These are phyloP conservation scores for Nemania serpens DNA, from an alignment of 2,329 filamentous ascomycete genomes.

Conservation along the genomic window DNA sequence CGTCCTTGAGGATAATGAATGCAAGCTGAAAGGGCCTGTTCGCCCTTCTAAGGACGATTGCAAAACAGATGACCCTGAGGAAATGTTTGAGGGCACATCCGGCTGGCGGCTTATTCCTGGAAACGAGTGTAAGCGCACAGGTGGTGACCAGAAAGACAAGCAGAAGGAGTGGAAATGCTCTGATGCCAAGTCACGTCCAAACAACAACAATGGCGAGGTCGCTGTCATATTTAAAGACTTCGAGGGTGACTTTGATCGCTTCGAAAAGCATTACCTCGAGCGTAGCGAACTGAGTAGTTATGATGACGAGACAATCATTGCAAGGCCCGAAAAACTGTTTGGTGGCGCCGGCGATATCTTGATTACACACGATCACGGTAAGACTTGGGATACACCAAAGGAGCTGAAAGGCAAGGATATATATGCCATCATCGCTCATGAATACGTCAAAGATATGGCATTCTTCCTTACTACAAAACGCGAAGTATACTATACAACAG, in stretches of 20 bases:
- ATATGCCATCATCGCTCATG: slow-evolving; percentile 73
- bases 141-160: slow-evolving; percentile 69
- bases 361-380: slow-evolving; percentile 84
- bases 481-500: slow-evolving; percentile 78
- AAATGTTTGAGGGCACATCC: slow-evolving; percentile 81
- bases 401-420: slow-evolving; percentile 74
- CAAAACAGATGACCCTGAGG: slow-evolving; percentile 64
- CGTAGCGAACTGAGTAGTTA: slow-evolving; percentile 66
- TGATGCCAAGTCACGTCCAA: slow-evolving; percentile 57
- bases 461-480: slow-evolving; percentile 76
- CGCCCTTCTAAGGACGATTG: slow-evolving; percentile 74
- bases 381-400: slow-evolving; percentile 70
- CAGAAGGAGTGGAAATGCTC: slow-evolving; percentile 77
- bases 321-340: slow-evolving; percentile 55
- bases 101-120: slow-evolving; percentile 92
- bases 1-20: slow-evolving; percentile 69
- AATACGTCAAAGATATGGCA: slow-evolving; percentile 80
- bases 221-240: slow-evolving; percentile 65
- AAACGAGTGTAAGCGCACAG: slow-evolving; percentile 68
- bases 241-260: slow-evolving; percentile 56
- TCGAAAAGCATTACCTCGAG: slow-evolving; percentile 77
- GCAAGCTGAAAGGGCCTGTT: slow-evolving; percentile 67
- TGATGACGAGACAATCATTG: slow-evolving; percentile 73
- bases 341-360: slow-evolving; percentile 62
- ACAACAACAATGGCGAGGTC: slow-evolving; percentile 68